Evolutionary conservation across 2,329 filamentous ascomycete genomes (phyloP), one percentile per base, ranked within the genome.

Genomic region (Moelleriella libera): DNA sequence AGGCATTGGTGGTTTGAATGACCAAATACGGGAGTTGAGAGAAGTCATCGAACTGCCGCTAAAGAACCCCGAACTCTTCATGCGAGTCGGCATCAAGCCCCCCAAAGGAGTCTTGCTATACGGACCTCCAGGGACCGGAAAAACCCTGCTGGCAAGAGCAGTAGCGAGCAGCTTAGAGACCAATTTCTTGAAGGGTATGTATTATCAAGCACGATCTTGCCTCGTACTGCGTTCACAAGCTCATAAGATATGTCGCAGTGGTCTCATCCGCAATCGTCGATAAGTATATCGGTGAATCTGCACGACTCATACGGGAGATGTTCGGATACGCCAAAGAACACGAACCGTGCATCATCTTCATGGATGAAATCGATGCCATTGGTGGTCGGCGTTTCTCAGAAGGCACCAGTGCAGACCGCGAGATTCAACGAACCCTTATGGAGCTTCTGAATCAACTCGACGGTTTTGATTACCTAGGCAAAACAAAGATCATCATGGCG

Each of bases 401-500:
- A 66, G 92, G 94, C 56, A 98, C 92, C 46, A 95, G 88, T 50
- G 92, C 92, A 45, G 92, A 98, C 71, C 83, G 94, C 60, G 92
- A 98, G 67, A 98, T 98, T 57, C 92, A 98, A 70, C 83, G 92
- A 61, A 98, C 92, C 37, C 74, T 98, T 50, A 98, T 98, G 92
- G 92, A 98, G 67, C 76, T 98, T 48, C 83, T 98, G 52, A 98
- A 98, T 69, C 92, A 98, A 68, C 80, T 98, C 47, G 92, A 98
- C 64, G 92, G 94, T 56, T 98, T 98, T 72, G 92, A 98, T 70
- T 98, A 98, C 70, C 77, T 98, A 39, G 92, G 94, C 57, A 96
- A 98, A 76, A 98, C 92, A 48, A 98, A 98, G 75, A 98, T 98
- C 64, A 98, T 98, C 71, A 98, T 98, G 94, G 92, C 89, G 39